These are phyloP conservation scores for Vickermania spadyakhi DNA, from an alignment of 208 protist genomes.

Conservation along the genomic window DNA sequence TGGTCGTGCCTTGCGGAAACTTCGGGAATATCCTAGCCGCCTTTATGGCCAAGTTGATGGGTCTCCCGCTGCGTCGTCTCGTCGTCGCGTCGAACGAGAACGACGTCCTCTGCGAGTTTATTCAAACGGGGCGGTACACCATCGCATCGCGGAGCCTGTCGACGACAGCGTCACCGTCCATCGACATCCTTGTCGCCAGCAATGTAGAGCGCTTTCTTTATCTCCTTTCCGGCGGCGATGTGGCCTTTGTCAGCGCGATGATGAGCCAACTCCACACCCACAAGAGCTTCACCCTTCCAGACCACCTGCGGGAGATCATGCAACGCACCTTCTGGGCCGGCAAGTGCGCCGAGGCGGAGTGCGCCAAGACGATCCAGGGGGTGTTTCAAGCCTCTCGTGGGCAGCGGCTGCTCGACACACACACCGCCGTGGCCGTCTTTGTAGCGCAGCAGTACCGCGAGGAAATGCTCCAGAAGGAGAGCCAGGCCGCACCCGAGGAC, in stretches of 20 bases:
- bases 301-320: conserved; percentile 37
- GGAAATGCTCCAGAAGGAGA: conserved; percentile 13
- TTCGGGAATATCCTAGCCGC: conserved; percentile 95
- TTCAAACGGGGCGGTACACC: conserved; percentile 81
- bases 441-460: conserved; percentile 54
- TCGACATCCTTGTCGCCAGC: conserved; percentile 90
- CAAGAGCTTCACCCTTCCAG: conserved; percentile 41
- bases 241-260: conserved; percentile 29
- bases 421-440: conserved; percentile 76
- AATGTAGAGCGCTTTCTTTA: conserved; percentile 96
- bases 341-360: conserved; percentile 69
- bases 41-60: conserved; percentile 89
- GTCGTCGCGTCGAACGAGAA: conserved; percentile 94
- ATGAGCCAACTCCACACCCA: conserved; percentile 62
- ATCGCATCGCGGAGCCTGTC: conserved; percentile 38
- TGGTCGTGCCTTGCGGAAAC: conserved; percentile 94
- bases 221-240: conserved; percentile 73
- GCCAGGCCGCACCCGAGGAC: background rate
- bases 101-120: conserved; percentile 92
- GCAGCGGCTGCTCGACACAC: conserved; percentile 64
- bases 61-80: conserved; percentile 82
- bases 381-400: conserved; percentile 38
- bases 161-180: conserved; percentile 67
- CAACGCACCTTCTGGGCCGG: conserved; percentile 43
- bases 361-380: conserved; percentile 59